A percentile compares a stretch with the other conserved stretches of the same genome.
These are phyloP conservation scores for Fabrea salina DNA, from an alignment of 169 alveolate genomes.

Conservation along the genomic window DNA sequence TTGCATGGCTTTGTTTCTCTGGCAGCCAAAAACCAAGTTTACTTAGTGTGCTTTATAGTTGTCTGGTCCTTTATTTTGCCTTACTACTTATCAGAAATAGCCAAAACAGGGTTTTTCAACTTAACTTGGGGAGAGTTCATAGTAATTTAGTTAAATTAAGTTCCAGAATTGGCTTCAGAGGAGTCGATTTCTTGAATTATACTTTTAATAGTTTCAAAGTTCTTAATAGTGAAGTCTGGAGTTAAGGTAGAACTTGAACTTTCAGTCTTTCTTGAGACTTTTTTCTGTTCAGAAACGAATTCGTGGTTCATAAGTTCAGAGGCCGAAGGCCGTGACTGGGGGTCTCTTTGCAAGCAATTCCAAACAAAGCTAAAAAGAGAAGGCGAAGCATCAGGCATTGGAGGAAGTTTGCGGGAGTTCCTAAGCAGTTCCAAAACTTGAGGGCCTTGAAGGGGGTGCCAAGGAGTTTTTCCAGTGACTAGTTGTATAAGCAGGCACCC, in stretches of 20 bases:
- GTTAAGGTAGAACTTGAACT: too few species aligned
- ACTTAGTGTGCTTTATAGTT: neutral
- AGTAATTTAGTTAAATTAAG: neutral
- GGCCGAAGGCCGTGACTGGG: too few species aligned
- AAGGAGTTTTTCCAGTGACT: conserved; percentile 81
- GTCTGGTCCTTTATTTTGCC: neutral
- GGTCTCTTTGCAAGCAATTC: too few species aligned
- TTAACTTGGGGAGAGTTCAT: neutral
- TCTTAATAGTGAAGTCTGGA: too few species aligned
- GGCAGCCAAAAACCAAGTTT: neutral
- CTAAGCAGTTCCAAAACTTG: conserved; percentile 19
- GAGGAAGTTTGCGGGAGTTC: conserved; percentile 14
- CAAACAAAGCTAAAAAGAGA: too few species aligned
- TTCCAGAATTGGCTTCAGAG: too few species aligned
- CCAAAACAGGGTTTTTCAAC: neutral
- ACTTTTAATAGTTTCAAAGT: too few species aligned
- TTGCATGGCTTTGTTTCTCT: neutral
- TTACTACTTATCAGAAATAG: neutral
- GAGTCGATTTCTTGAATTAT: too few species aligned
- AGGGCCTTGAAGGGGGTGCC: conserved; percentile 46
- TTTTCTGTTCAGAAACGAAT: too few species aligned
- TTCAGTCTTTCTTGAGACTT: too few species aligned
- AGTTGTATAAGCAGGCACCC: conserved; percentile 84
- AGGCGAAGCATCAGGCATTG: conserved; percentile 4
- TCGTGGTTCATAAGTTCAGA: too few species aligned